Percentiles rank a stretch among this genome's conserved stretches.
Conservation (phyloP, 192 early-diverging fungal genomes). For the Geosiphon pyriformis region DNA sequence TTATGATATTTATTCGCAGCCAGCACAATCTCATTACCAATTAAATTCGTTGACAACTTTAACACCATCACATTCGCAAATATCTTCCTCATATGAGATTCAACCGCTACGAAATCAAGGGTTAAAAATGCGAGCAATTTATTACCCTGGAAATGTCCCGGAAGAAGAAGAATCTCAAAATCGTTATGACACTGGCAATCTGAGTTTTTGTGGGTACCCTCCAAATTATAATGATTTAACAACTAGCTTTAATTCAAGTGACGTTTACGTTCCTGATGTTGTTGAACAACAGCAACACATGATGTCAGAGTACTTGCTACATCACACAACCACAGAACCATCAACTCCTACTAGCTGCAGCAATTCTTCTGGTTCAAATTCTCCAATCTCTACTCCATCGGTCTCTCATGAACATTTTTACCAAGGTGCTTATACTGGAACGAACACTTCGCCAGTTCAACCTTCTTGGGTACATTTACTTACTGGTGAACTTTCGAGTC, state of each 20-base stretch:
- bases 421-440: background rate
- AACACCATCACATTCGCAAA: too few species aligned
- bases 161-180: background rate
- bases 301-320: constrained; percentile 10
- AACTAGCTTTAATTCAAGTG: background rate
- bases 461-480: background rate
- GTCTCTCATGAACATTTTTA: background rate
- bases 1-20: background rate
- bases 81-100: background rate
- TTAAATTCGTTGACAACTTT: too few species aligned
- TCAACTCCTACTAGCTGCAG: constrained; percentile 3
- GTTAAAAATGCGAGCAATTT: background rate
- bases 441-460: background rate
- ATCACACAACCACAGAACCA: constrained; percentile 3
- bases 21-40: too few species aligned
- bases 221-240: too few species aligned
- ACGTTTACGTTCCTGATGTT: constrained; percentile 11
- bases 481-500: constrained; percentile 8
- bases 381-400: background rate
- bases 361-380: constrained; percentile 1
- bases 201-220: too few species aligned
- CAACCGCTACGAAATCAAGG: too few species aligned
- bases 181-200: background rate
- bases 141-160: background rate
- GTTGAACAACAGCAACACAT: constrained; percentile 13